Evolutionary conservation across 163 green algal species (phyloP).

Genomic region (Trebouxia gelatinosa): DNA sequence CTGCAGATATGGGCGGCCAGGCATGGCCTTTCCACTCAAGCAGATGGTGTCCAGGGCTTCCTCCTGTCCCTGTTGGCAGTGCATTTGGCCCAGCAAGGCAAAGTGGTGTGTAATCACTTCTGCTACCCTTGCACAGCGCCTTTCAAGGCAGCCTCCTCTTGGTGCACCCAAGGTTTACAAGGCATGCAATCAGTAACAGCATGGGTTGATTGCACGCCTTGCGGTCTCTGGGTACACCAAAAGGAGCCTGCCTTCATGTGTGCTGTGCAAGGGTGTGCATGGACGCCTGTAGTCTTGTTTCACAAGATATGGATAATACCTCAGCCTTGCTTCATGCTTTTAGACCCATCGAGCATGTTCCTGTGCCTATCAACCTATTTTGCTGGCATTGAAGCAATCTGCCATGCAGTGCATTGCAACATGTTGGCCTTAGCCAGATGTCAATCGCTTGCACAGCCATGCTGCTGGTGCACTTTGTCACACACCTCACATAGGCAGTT

Average conservation of each 20-base stretch:
- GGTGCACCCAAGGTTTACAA: not conserved
- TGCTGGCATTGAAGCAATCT: no score
- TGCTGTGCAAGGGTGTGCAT: not conserved
- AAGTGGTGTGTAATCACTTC: conserved; percentile 38
- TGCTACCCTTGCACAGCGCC: not conserved
- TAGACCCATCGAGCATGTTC: no score
- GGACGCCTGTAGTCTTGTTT: not conserved
- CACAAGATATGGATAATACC: not conserved
- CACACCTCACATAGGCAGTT: not conserved
- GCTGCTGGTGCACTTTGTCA: not conserved
- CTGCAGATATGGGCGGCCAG: conserved; percentile 53
- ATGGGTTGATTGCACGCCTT: not conserved
- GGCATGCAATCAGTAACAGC: not conserved
- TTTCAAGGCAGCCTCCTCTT: not conserved
- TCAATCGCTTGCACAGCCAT: not conserved
- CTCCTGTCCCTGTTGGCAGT: conserved; percentile 58
- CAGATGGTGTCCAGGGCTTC: conserved; percentile 54
- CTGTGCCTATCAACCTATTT: no score
- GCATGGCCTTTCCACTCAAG: conserved; percentile 44
- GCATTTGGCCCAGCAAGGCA: conserved; percentile 47
- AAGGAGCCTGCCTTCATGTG: not conserved
- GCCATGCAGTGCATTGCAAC: not conserved
- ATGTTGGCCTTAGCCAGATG: not conserved
- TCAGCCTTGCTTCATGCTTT: no score
- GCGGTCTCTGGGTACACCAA: not conserved